Evolutionary conservation across 2,329 filamentous ascomycete genomes (phyloP).

Genomic region (Fusarium foetens): DNA sequence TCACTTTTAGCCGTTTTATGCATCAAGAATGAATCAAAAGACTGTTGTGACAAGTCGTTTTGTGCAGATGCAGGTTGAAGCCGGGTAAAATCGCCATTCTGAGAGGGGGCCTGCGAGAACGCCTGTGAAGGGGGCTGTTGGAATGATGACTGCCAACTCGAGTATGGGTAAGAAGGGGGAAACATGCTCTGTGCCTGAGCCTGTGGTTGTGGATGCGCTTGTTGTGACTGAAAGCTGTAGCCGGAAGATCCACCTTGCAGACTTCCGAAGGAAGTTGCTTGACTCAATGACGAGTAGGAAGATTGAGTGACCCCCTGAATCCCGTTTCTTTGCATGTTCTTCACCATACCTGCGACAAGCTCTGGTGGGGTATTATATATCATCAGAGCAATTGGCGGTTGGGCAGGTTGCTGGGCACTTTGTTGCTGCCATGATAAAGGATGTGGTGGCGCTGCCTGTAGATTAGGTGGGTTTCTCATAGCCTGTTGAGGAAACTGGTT

Average conservation of each 20-base stretch:
- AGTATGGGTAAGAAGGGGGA: neutral
- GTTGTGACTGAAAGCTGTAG: neutral
- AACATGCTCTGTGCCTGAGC: neutral
- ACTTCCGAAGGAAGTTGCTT: neutral
- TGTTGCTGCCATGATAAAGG: neutral
- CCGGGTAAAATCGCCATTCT: neutral
- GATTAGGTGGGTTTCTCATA: neutral
- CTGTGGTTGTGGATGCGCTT: neutral
- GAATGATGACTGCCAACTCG: neutral
- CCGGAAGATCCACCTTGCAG: neutral
- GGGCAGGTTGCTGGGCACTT: neutral
- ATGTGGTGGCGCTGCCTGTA: neutral
- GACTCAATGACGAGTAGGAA: neutral
- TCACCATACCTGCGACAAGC: neutral
- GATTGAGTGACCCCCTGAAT: neutral
- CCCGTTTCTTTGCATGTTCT: neutral
- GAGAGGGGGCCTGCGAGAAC: neutral
- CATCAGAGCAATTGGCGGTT: neutral
- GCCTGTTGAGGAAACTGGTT: neutral
- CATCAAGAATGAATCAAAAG: neutral
- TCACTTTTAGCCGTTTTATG: neutral
- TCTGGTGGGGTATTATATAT: slow-evolving; percentile 1
- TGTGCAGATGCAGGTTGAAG: neutral
- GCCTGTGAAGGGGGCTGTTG: neutral
- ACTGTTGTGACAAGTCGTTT: neutral